phyloP scores from a whole-genome alignment of 805 yeast species.

The Alloascoidea hylecoeti region DNA sequence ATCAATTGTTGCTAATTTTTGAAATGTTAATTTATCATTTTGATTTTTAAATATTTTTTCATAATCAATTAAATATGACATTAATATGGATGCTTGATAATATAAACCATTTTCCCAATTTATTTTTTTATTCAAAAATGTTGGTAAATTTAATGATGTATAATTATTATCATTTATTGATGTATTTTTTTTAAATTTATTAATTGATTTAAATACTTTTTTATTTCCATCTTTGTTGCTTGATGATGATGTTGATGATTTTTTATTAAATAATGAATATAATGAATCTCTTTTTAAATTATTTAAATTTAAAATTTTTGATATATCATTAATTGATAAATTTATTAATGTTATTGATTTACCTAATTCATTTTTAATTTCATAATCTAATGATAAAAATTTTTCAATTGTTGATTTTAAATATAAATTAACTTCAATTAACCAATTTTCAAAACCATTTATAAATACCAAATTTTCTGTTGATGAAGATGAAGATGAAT shows the following conservation, averaged over 20 bases:
- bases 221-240: neutral
- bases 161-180: neutral
- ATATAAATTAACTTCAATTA: neutral
- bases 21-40: slow-evolving; percentile 16
- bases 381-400: neutral
- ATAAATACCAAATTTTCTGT: neutral
- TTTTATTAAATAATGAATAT: neutral
- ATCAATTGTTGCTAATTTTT: slow-evolving; percentile 14
- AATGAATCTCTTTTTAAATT: neutral
- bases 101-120: neutral
- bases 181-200: neutral
- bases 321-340: neutral
- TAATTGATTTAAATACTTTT: neutral
- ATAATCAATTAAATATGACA: neutral
- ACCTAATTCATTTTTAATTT: neutral
- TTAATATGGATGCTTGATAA: neutral
- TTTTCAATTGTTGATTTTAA: neutral
- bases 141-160: no score
- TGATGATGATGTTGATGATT: neutral
- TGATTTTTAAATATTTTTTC: slow-evolving; percentile 5
- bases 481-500: neutral
- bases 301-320: neutral
- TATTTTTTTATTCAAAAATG: neutral
- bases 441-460: neutral
- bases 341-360: neutral